Conservation (phyloP, 2,329 filamentous ascomycete species). For the Aspergillus novoparasiticus region DNA sequence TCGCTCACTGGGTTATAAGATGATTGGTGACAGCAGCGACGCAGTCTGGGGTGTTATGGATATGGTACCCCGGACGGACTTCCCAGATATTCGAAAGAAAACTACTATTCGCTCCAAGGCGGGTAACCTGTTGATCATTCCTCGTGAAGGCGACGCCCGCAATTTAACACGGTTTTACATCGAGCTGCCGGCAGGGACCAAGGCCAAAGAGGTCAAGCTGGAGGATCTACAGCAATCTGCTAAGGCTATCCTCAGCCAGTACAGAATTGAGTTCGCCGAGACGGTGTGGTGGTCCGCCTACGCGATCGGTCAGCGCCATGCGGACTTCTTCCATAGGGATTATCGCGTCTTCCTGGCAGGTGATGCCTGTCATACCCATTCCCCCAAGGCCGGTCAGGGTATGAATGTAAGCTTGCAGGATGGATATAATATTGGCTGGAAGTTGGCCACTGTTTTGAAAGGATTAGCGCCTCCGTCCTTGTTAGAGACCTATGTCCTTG, state of each 20-base stretch:
- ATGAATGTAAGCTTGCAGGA: slow-evolving; percentile 60
- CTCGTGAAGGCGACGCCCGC: slow-evolving; percentile 56
- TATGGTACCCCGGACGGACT: slow-evolving; percentile 52
- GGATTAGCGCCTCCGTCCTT: slow-evolving; percentile 47
- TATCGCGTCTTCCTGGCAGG: slow-evolving; percentile 69
- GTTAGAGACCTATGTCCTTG: slow-evolving; percentile 57
- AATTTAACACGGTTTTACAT: slow-evolving; percentile 65
- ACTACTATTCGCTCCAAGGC: slow-evolving; percentile 49
- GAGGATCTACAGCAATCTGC: slow-evolving; percentile 58
- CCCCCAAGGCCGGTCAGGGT: slow-evolving; percentile 70
- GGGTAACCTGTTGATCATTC: slow-evolving; percentile 54
- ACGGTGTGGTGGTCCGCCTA: slow-evolving; percentile 73
- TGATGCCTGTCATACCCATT: slow-evolving; percentile 70
- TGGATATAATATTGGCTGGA: slow-evolving; percentile 63
- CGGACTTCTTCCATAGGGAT: slow-evolving; percentile 67
- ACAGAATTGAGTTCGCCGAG: slow-evolving; percentile 56
- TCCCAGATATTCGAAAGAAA: slow-evolving; percentile 56
- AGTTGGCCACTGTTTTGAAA: slow-evolving; percentile 54
- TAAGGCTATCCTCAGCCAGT: slow-evolving; percentile 57
- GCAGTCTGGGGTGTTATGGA: slow-evolving; percentile 62
- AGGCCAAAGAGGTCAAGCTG: slow-evolving; percentile 55
- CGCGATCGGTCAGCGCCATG: slow-evolving; percentile 70
- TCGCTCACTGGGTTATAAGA: slow-evolving; percentile 48
- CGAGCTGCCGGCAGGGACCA: slow-evolving; percentile 55
- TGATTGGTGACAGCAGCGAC: slow-evolving; percentile 62